These are phyloP conservation scores for Graphilbum sp. DNA, from an alignment of 2,329 filamentous ascomycete species.

Conservation along the genomic window DNA sequence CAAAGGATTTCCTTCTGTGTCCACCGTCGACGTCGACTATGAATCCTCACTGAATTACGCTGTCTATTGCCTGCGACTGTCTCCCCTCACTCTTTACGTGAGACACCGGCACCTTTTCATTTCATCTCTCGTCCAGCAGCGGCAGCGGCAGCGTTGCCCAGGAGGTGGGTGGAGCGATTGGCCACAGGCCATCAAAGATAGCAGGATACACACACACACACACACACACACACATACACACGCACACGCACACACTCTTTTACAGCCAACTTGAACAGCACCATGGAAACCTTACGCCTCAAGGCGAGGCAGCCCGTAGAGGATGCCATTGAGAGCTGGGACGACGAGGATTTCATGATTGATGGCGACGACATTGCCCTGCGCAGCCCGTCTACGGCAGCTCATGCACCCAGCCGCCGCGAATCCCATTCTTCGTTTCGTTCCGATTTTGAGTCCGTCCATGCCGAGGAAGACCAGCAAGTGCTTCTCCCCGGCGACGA, in stretches of 20 bases:
- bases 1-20: no score
- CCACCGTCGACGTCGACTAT: not conserved
- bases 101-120: not conserved
- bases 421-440: slow-evolving; percentile 73
- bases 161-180: no score
- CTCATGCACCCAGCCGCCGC: slow-evolving; percentile 34
- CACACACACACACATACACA: no score
- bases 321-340: slow-evolving; percentile 58
- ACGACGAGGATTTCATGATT: slow-evolving; percentile 60
- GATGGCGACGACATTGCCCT: slow-evolving; percentile 50
- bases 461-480: slow-evolving; percentile 76
- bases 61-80: not conserved
- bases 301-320: slow-evolving; percentile 37
- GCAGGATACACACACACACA: no score
- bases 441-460: slow-evolving; percentile 63
- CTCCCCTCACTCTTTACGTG: not conserved
- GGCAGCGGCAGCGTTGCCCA: no score
- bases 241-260: no score
- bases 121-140: slow-evolving; percentile 1
- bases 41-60: not conserved
- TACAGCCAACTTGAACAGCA: no score
- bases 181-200: no score
- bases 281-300: slow-evolving; percentile 38
- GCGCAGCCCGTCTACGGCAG: slow-evolving; percentile 29
- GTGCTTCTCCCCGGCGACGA: slow-evolving; percentile 73